Base-by-base conservation (phyloP, 2,329 filamentous ascomycete genomes). In the Claviceps purpurea region DNA sequence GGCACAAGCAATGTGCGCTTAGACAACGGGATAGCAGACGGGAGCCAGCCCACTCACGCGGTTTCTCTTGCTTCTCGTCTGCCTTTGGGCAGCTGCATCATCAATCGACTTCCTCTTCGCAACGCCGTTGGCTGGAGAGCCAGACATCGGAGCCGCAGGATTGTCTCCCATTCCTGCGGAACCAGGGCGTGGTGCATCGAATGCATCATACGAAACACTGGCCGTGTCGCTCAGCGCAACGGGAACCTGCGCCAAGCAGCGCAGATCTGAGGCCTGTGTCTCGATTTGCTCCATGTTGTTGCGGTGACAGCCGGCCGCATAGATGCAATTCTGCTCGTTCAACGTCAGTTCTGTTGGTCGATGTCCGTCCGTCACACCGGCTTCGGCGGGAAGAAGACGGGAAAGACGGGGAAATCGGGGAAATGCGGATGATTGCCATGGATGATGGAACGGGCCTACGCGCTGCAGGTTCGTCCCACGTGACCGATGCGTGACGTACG, bases 61-160 rank as follows among this genome's bases (percentile, higher is more conserved):
- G 57, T 81, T 82, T 54, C 78, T 73, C 62, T 81, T 82, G 63
- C 76, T 80, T 58, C 78, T 68, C 64, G 78, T 77, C 66, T 77
- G 74, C 63, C 74, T 77, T 63, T 75, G 76, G 18, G 64, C 54
- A 18, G 56, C 57, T 14, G 66, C 71, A 41, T 74, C 73, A 40
- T 72, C 71, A 10, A 70, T 62, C 16, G 66, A 67, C 63, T 69
- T 69, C 51, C 64, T 64, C 63, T 67, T 69, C 56, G 56, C 65
- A 57, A 58, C 56, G 55, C 56, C 61, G 52, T 55, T 8, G 3
- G 40, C 22, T 10, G 34, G 22, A 11, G 52, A 49, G 11, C 18
- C 44, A 20, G 20, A n/a, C 30, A 34, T 34, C 39, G n/a, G 44
- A 34, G 37, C 59, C 47, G 73, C 71, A 73, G 73, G 74, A 75